Base-by-base conservation (phyloP, 805 yeast species). In the Suhomyces vadensis region DNA sequence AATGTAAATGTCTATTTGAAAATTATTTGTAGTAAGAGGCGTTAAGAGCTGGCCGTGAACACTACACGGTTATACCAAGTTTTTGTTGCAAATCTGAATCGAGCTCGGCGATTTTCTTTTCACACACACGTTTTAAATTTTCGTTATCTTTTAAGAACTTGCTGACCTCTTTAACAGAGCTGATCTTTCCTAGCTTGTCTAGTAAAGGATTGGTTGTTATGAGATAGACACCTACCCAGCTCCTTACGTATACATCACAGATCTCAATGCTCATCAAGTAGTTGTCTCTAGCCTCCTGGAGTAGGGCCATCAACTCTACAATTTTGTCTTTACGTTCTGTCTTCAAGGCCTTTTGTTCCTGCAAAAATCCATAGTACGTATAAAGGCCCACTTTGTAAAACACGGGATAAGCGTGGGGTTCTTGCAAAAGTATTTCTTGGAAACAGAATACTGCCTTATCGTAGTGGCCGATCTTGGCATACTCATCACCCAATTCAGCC, bases 231-330 rank as follows among this genome's bases (percentile, higher is more conserved):
- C 92, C 91, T 25, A 78, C 61, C 96, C 96, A 91, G 11, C 88
- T 85, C 51, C 88, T 75, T 16, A 78, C 64, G 59, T 79, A 85
- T 24, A 72, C 69, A 36, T 84, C 85, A 55, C 88, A 82, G 29
- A 91, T 69, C 62, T 94, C 98, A 5, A 89, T 82, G 6, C 90
- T 67, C 51, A 95, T 77, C 42, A 84, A 65, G 51, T 78, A 85
- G 56, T 80, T 75, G 53, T 82, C 58, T 36, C 75, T 52, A 7
- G 74, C 56, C 35, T 63, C 57, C 17, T 42, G 51, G 36, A 71
- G 49, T 5, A 55, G 40, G 2, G 53, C 55, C 24, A 60, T 29
- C 36, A 52, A 50, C 43, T 62, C 69, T 37, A 58, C 42, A 13
- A 63, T 39, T 36, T 61, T 63, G 17, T 68, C 71, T 49, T 66